phyloP scores from a whole-genome alignment of 2,329 filamentous ascomycete species.

The Alternaria panax region DNA sequence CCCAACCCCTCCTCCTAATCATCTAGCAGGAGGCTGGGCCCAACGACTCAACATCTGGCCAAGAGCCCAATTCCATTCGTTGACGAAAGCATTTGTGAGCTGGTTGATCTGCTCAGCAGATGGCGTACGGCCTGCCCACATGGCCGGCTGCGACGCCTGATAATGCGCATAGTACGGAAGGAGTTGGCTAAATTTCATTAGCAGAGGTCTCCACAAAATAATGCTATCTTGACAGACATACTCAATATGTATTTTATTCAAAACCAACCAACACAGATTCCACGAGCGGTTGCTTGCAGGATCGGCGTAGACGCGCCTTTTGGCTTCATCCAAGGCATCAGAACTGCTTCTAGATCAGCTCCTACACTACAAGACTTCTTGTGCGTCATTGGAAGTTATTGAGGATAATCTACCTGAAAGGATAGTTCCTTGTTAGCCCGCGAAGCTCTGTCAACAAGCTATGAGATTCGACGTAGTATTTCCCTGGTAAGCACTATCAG shows the following conservation, averaged over 20 bases:
- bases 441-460: conserved; percentile 74
- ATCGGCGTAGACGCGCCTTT: conserved; percentile 68
- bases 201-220: neutral
- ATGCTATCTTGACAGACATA: conserved; percentile 50
- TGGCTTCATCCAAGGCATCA: conserved; percentile 70
- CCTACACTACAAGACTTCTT: neutral
- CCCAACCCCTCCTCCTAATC: neutral
- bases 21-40: conserved; percentile 59
- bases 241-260: conserved; percentile 71
- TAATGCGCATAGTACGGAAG: conserved; percentile 66
- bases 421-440: conserved; percentile 70
- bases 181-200: conserved; percentile 59
- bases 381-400: neutral
- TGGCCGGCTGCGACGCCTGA: conserved; percentile 69
- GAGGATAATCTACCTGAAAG: conserved; percentile 58
- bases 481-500: conserved; percentile 47
- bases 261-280: conserved; percentile 77
- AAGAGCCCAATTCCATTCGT: conserved; percentile 72
- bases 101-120: conserved; percentile 63
- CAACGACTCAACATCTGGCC: conserved; percentile 73
- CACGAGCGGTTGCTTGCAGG: conserved; percentile 73
- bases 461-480: conserved; percentile 74
- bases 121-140: conserved; percentile 72
- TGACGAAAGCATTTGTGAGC: conserved; percentile 68
- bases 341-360: conserved; percentile 51